Evolutionary conservation across 169 alveolate genomes (phyloP).

Genomic region (Eimeria acervulina): DNA sequence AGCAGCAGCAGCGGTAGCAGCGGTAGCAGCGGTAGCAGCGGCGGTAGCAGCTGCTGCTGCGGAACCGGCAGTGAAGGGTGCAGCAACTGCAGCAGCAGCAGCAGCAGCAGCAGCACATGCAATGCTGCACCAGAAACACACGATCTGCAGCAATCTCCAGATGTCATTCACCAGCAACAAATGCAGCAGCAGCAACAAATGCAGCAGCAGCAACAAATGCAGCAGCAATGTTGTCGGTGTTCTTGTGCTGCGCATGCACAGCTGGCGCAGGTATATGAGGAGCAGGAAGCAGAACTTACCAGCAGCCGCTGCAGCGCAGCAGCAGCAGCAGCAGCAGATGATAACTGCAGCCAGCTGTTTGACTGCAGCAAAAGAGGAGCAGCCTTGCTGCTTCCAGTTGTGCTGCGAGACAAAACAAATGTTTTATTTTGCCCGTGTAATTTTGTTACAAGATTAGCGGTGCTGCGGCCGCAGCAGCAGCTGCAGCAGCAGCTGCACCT

Average conservation of each 20-base stretch:
- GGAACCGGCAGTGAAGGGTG: neutral
- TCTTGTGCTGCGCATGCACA: conserved; percentile 15
- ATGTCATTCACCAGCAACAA: neutral
- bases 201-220: conserved; percentile 21
- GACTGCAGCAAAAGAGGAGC: conserved; percentile 28
- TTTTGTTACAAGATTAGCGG: conserved; percentile 73
- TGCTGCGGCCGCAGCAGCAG: conserved; percentile 37
- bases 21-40: neutral
- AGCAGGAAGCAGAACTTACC: neutral
- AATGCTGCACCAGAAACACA: neutral
- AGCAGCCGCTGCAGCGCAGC: conserved; percentile 57
- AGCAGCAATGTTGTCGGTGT: conserved; percentile 3
- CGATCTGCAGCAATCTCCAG: neutral
- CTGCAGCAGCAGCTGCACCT: conserved; percentile 35
- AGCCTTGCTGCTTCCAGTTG: conserved; percentile 71
- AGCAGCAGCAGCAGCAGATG: conserved; percentile 65
- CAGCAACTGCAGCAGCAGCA: neutral
- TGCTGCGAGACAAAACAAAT: neutral
- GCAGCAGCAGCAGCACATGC: neutral
- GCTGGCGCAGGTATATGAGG: neutral
- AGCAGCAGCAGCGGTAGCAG: conserved; percentile 37
- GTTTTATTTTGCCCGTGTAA: conserved; percentile 78
- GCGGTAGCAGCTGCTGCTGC: conserved; percentile 24
- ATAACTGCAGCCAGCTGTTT: conserved; percentile 15
- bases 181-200: neutral